Evolutionary conservation across 257 asterid species (phyloP).

Genomic region (Lavandula angustifolia): DNA sequence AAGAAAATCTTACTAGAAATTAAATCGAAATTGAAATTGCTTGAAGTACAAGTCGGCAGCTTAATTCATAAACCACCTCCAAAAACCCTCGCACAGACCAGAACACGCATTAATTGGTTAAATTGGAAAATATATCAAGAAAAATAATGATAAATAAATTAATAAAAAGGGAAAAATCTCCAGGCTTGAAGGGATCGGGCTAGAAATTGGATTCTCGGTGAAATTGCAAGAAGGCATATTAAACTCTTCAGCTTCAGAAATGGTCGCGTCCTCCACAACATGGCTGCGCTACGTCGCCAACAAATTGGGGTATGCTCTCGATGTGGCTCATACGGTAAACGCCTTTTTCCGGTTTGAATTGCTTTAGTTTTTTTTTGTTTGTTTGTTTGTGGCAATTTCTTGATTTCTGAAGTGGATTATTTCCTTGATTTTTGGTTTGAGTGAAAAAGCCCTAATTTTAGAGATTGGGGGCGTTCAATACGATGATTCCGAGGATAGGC

Average conservation of each 20-base stretch:
- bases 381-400: slow-evolving; percentile 2
- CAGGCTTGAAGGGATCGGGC: too few species aligned
- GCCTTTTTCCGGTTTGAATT: not conserved
- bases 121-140: too few species aligned
- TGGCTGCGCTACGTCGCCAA: slow-evolving; percentile 59
- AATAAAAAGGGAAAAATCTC: too few species aligned
- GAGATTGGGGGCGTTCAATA: not conserved
- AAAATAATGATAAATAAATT: too few species aligned
- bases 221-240: not conserved
- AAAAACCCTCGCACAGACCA: too few species aligned
- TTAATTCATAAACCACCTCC: too few species aligned
- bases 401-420: slow-evolving; percentile 3
- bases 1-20: too few species aligned
- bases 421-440: slow-evolving; percentile 12
- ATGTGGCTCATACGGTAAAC: slow-evolving; percentile 54
- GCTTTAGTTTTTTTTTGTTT: not conserved
- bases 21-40: too few species aligned
- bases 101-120: too few species aligned
- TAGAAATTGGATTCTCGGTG: not conserved
- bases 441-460: not conserved
- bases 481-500: slow-evolving; percentile 7
- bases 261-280: slow-evolving; percentile 64
- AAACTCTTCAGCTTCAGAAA: slow-evolving; percentile 23
- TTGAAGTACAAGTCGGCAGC: too few species aligned
- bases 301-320: slow-evolving; percentile 57